Evolutionary conservation across 768 basidiomycete species (phyloP).

Genomic region (Lentinula lateritia): DNA sequence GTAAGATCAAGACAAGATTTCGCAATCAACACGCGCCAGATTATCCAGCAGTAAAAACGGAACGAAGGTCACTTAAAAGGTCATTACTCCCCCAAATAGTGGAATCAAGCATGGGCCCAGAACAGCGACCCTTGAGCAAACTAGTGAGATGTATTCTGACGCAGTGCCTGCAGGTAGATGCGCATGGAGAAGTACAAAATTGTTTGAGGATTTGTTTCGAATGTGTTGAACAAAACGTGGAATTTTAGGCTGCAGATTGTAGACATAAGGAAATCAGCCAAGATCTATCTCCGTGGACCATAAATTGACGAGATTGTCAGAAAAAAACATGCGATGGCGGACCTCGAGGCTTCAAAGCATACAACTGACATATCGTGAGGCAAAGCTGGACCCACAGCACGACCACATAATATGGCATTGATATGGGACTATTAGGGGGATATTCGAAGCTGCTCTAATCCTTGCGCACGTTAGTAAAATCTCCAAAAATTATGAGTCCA

Average conservation of each 20-base stretch:
- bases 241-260: neutral
- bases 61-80: neutral
- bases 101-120: neutral
- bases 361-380: neutral
- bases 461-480: too few relatives aligned
- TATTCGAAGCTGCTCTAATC: too few relatives aligned
- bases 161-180: neutral
- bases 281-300: neutral
- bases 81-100: neutral
- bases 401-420: neutral
- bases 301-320: neutral
- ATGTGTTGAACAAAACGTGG: neutral
- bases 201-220: neutral
- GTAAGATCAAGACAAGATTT: neutral
- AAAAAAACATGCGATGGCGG: neutral
- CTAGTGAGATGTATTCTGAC: neutral
- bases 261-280: neutral
- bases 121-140: neutral
- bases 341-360: neutral
- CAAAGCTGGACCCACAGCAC: neutral
- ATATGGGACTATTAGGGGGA: too few relatives aligned
- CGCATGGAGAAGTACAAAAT: neutral
- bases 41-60: neutral
- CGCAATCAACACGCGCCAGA: neutral
- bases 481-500: too few relatives aligned